phyloP scores from a whole-genome alignment of 768 basidiomycete species.

The Boletales sp. region DNA sequence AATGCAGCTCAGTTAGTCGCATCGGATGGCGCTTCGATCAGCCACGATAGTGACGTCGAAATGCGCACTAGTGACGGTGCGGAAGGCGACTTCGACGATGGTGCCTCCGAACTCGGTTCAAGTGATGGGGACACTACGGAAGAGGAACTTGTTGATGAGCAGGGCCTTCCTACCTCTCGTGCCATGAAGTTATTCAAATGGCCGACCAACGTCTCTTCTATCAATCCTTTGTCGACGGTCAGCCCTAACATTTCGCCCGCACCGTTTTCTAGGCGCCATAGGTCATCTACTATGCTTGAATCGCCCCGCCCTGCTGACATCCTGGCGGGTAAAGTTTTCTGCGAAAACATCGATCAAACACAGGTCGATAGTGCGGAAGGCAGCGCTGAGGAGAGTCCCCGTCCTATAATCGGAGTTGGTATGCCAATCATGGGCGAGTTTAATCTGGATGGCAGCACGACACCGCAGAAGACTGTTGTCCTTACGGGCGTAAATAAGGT shows the following conservation, averaged over 20 bases:
- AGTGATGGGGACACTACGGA: conserved; percentile 78
- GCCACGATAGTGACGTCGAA: conserved; percentile 50
- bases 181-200: conserved; percentile 71
- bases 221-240: conserved; percentile 75
- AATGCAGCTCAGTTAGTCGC: conserved; percentile 49
- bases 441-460: conserved; percentile 9
- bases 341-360: conserved; percentile 42
- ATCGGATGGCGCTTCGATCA: conserved; percentile 46
- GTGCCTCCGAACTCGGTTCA: conserved; percentile 46
- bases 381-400: conserved; percentile 29
- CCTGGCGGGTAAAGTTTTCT: conserved; percentile 56
- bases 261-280: conserved; percentile 31
- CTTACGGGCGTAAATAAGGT: conserved; percentile 30
- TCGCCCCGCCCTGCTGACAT: conserved; percentile 67
- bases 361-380: conserved; percentile 33
- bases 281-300: conserved; percentile 27
- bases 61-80: conserved; percentile 37
- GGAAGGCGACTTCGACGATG: conserved; percentile 37
- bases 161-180: conserved; percentile 69
- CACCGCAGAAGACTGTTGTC: conserved; percentile 19
- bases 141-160: conserved; percentile 76
- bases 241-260: conserved; percentile 51
- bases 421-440: conserved; percentile 41
- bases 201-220: conserved; percentile 57
- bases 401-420: conserved; percentile 14